Evolutionary conservation across 1,284 basidiomycete species (phyloP).

Genomic region (Xerocomus cyaneibrunnescens): DNA sequence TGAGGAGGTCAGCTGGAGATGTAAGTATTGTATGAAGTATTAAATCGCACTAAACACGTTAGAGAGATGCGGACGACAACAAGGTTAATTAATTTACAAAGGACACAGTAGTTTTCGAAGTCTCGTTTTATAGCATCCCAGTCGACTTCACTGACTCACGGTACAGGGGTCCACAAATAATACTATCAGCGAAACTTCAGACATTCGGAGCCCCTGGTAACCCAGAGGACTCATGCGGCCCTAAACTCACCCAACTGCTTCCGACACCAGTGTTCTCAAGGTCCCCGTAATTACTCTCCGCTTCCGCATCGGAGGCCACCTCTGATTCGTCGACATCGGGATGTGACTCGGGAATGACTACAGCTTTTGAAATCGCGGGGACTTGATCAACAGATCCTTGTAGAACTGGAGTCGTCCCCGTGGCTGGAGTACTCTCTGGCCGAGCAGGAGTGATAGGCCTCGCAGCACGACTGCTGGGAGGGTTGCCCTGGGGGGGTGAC

Average conservation of each 20-base stretch:
- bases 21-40: neutral
- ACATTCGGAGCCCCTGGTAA: constrained; percentile 12
- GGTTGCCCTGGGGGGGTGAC: constrained; percentile 34
- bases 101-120: constrained; percentile 1
- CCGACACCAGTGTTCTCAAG: constrained; percentile 40
- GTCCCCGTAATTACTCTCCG: constrained; percentile 60
- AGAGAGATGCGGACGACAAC: neutral
- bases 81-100: constrained; percentile 24
- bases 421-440: neutral
- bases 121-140: neutral
- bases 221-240: constrained; percentile 21
- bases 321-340: constrained; percentile 31
- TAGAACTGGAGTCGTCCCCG: neutral
- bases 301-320: constrained; percentile 60
- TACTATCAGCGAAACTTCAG: neutral
- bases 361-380: neutral
- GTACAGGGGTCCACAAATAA: neutral
- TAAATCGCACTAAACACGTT: neutral
- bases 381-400: constrained; percentile 9
- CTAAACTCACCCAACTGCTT: constrained; percentile 69
- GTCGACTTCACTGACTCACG: neutral
- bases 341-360: constrained; percentile 4
- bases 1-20: neutral
- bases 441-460: constrained; percentile 15
- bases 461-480: constrained; percentile 26